A percentile compares a stretch with the other conserved stretches of the same genome.
Evolutionary conservation across 2,329 filamentous ascomycete genomes (phyloP).

Genomic region (Neofusicoccum ribis): DNA sequence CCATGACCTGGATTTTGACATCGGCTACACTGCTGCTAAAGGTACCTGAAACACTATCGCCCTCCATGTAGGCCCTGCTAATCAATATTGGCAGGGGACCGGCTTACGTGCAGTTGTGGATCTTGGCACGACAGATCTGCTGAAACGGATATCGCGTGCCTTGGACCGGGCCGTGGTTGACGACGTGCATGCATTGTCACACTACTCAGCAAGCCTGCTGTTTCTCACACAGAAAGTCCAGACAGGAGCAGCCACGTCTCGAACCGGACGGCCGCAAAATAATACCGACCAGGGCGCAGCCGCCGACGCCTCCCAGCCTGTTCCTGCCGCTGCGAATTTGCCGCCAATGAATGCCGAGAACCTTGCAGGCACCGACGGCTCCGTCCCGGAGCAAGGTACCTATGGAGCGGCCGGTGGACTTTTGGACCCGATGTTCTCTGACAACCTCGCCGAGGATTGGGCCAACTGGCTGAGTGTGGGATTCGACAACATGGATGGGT

Average conservation of each 20-base stretch:
- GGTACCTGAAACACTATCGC: not conserved
- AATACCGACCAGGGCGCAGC: not conserved
- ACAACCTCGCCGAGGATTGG: not conserved
- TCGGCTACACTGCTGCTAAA: not conserved
- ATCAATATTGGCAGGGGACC: not conserved
- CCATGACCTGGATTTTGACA: not conserved
- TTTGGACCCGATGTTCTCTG: not conserved
- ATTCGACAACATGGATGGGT: not conserved
- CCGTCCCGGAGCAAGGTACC: not conserved
- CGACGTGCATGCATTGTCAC: not conserved
- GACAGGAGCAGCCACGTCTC: not conserved
- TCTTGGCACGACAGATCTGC: not conserved
- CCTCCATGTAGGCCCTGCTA: not conserved
- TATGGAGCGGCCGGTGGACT: not conserved
- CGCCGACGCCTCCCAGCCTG: not conserved
- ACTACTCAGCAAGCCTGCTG: not conserved
- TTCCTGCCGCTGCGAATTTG: not conserved
- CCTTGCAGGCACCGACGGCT: not conserved
- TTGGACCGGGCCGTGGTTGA: not conserved
- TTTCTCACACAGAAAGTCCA: not conserved
- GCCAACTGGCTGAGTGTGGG: not conserved
- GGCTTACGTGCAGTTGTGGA: not conserved
- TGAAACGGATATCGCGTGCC: not conserved
- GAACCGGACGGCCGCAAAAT: not conserved
- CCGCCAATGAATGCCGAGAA: not conserved